phyloP scores from a whole-genome alignment of 2,329 filamentous ascomycete genomes.

The Ophiognomonia clavigignenti-juglandacearum region DNA sequence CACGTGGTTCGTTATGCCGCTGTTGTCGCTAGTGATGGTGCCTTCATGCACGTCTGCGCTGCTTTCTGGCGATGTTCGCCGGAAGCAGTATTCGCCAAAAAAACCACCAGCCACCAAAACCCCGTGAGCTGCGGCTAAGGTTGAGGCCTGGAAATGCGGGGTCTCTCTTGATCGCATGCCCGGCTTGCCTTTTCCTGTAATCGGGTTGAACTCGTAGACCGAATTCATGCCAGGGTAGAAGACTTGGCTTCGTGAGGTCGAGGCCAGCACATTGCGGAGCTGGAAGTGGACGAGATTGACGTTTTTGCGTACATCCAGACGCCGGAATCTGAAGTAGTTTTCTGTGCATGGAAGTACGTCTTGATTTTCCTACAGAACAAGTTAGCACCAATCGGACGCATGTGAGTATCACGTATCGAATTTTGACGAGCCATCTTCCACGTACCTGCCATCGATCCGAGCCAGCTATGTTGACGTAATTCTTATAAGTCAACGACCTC shows the following conservation, averaged over 20 bases:
- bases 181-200: conserved; percentile 38
- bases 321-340: conserved; percentile 54
- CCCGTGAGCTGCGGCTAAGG: conserved; percentile 46
- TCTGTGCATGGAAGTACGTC: conserved; percentile 32
- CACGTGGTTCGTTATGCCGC: conserved; percentile 62
- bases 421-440: conserved; percentile 19
- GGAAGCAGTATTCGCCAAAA: conserved; percentile 49
- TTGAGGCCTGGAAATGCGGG: conserved; percentile 37
- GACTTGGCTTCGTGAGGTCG: conserved; percentile 47
- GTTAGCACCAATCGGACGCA: too few relatives aligned
- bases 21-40: conserved; percentile 40
- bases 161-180: conserved; percentile 31
- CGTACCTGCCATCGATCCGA: conserved; percentile 46
- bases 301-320: conserved; percentile 50
- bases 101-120: conserved; percentile 58
- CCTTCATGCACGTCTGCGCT: conserved; percentile 34
- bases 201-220: conserved; percentile 48
- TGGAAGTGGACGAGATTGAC: conserved; percentile 61
- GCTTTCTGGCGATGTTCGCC: conserved; percentile 35
- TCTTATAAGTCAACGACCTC: conserved; percentile 46
- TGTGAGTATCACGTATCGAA: neutral
- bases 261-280: conserved; percentile 57
- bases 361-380: conserved; percentile 23
- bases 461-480: conserved; percentile 49
- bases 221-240: conserved; percentile 51